Percentiles rank a stretch among this genome's conserved stretches.
Conservation (phyloP, 1,139 yeast genomes). For the Sugiyamaella novakii region DNA sequence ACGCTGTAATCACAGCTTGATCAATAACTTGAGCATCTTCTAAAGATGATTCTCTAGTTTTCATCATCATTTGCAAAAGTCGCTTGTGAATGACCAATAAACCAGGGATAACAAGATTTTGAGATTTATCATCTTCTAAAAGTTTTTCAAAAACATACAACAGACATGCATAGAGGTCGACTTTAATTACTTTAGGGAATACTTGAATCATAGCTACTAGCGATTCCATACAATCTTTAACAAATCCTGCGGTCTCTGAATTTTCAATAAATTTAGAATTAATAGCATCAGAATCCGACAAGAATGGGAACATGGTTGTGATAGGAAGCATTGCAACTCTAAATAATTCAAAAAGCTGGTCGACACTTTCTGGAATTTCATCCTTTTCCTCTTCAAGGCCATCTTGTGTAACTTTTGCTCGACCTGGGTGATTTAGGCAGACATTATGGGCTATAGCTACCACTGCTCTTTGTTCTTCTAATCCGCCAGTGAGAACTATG, state of each 20-base stretch:
- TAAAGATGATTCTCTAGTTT: slow-evolving; percentile 29
- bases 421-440: slow-evolving; percentile 42
- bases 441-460: slow-evolving; percentile 60
- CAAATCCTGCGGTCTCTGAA: slow-evolving; percentile 32
- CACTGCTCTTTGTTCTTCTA: slow-evolving; percentile 55
- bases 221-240: slow-evolving; percentile 54
- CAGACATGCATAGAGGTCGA: slow-evolving; percentile 71
- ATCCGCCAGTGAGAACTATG: slow-evolving; percentile 60
- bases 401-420: slow-evolving; percentile 28
- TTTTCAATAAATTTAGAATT: slow-evolving; percentile 34
- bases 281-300: slow-evolving; percentile 42
- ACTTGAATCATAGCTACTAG: slow-evolving; percentile 62
- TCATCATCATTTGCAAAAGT: slow-evolving; percentile 38
- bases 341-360: slow-evolving; percentile 77
- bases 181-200: slow-evolving; percentile 67
- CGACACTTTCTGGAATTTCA: slow-evolving; percentile 59
- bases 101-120: slow-evolving; percentile 34
- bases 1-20: slow-evolving; percentile 38
- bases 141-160: slow-evolving; percentile 64
- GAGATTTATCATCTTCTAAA: slow-evolving; percentile 49
- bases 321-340: slow-evolving; percentile 72
- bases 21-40: slow-evolving; percentile 42
- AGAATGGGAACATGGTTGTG: slow-evolving; percentile 60
- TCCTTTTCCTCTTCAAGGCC: slow-evolving; percentile 38
- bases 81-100: slow-evolving; percentile 39